These are phyloP conservation scores for Coleophoma cylindrospora DNA, from an alignment of 2,329 filamentous ascomycete species.

Conservation along the genomic window DNA sequence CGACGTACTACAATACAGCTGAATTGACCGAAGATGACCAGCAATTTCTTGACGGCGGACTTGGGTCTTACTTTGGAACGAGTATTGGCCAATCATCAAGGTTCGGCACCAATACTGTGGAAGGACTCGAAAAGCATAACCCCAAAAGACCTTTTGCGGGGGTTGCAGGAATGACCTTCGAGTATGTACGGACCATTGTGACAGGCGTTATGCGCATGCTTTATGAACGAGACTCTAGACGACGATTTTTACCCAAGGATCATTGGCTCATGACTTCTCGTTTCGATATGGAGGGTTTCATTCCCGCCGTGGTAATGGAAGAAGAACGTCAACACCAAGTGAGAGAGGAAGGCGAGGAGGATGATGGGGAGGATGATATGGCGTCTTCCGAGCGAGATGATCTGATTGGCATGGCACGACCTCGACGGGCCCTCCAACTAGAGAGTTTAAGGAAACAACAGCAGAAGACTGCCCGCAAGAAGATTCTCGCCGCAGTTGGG, in stretches of 20 bases:
- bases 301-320: slow-evolving; percentile 79
- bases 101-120: slow-evolving; percentile 12
- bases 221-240: slow-evolving; percentile 88
- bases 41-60: slow-evolving; percentile 30
- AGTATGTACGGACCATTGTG: slow-evolving; percentile 73
- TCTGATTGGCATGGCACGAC: slow-evolving; percentile 52
- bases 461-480: slow-evolving; percentile 61
- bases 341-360: slow-evolving; percentile 53
- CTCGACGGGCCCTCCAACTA: slow-evolving; percentile 55
- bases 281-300: slow-evolving; percentile 86
- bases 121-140: slow-evolving; percentile 6
- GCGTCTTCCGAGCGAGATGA: slow-evolving; percentile 19
- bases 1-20: slow-evolving; percentile 76
- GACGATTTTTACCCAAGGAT: slow-evolving; percentile 73
- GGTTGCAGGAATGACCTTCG: slow-evolving; percentile 67
- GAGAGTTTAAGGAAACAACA: slow-evolving; percentile 61
- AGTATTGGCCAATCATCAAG: slow-evolving; percentile 6
- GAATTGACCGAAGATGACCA: slow-evolving; percentile 48
- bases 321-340: slow-evolving; percentile 73
- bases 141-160: slow-evolving; percentile 47
- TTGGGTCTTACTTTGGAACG: slow-evolving; percentile 39
- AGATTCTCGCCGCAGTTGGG: slow-evolving; percentile 72
- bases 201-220: slow-evolving; percentile 80
- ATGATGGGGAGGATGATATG: slow-evolving; percentile 34
- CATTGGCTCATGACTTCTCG: slow-evolving; percentile 92